Base-by-base conservation (phyloP, 148 eudicot genomes). In the Hydrangea macrophylla region DNA sequence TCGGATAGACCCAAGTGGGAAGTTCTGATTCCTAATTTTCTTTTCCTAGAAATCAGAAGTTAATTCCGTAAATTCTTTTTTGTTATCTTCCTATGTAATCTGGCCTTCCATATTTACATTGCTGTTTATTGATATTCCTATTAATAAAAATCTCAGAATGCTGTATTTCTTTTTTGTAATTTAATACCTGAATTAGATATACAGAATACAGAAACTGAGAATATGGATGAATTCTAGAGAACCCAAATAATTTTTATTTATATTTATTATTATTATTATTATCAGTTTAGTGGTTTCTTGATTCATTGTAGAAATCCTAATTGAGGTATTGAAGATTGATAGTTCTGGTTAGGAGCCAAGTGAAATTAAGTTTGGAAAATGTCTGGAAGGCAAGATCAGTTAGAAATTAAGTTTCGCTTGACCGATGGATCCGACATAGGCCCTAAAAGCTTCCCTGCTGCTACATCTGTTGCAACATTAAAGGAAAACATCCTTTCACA, bases 381-480 rank as follows among this genome's bases (percentile, higher is more conserved):
- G 88, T 74, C 85, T 60, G 81, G 60, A 63, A 72, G 66, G 65
- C 90, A 82, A 85, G 87, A 86, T 62, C 86, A 78, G 39, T 58
- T 77, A 30, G 89, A 87, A 80, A 85, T 87, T 65, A 87, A 76
- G 75, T 87, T 87, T 60, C 71, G 92, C 72, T 73, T 87, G 70
- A 72, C 30, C 26, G 89, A 87, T 54, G 92, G 92, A 48, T 78
- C 87, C 4, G 89, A 87, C 50, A 87, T 87, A 3, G 92, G 92
- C 45, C 92, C 92, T 23, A 80, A 73, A 70, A 87, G 78, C 64
- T 87, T 74, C 55, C 83, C 87, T 30, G 82, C 75, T 55, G 80
- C 85, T 51, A 68, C 89, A 48, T 84, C 75, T 77, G 82, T 87
- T 42, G 68, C 79, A 36, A 75, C 78, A 57, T 81, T 87, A 80